phyloP scores from a whole-genome alignment of 306 rosid species.

The Cucurbita moschata region DNA sequence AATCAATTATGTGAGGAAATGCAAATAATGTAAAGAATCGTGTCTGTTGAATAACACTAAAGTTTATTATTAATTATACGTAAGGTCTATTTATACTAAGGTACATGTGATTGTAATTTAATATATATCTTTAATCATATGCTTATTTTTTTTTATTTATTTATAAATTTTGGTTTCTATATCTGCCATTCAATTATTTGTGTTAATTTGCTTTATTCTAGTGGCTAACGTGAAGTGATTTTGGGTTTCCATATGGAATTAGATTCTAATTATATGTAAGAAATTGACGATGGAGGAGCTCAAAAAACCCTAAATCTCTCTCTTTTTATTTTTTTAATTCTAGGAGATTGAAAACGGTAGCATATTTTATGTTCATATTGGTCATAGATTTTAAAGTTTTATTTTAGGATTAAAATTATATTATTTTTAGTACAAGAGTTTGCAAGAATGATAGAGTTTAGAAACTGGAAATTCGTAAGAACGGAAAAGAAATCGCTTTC shows the following conservation, averaged over 20 bases:
- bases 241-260: neutral
- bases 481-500: no score
- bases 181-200: neutral
- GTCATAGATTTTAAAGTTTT: no score
- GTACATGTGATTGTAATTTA: neutral
- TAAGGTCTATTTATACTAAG: neutral
- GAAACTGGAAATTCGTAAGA: no score
- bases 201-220: neutral
- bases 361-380: no score
- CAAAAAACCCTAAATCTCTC: neutral
- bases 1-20: no score
- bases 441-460: no score
- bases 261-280: neutral
- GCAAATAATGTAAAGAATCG: neutral
- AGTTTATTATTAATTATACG: neutral
- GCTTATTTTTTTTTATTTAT: neutral
- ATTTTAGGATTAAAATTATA: no score
- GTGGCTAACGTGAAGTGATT: neutral
- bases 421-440: no score
- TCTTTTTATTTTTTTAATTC: neutral
- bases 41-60: neutral
- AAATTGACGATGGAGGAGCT: neutral
- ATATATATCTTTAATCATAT: neutral
- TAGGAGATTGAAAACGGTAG: no score
- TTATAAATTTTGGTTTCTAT: neutral